Evolutionary conservation across 768 basidiomycete genomes (phyloP).

Genomic region (Termitomyces sp.): DNA sequence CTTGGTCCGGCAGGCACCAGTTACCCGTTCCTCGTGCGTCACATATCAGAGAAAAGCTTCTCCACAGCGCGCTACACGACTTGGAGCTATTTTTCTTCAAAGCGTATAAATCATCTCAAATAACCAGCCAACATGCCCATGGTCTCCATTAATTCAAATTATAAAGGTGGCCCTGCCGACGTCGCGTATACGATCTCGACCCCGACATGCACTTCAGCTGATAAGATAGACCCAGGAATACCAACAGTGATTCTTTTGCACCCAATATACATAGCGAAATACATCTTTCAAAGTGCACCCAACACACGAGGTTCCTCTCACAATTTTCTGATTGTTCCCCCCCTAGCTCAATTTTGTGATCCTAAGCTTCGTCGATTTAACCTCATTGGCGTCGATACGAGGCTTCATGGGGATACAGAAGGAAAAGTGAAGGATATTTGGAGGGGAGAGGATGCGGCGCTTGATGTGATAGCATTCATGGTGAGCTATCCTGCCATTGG

Average conservation of each 20-base stretch:
- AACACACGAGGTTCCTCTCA: not conserved
- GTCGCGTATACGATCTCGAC: slow-evolving; percentile 36
- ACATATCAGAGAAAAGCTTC: not conserved
- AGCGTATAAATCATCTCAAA: not conserved
- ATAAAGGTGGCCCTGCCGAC: slow-evolving; percentile 22
- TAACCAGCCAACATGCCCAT: slow-evolving; percentile 25
- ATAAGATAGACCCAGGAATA: slow-evolving; percentile 25
- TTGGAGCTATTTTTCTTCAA: not conserved
- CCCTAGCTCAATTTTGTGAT: slow-evolving; percentile 10
- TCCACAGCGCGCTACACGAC: not conserved
- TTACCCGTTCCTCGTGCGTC: not conserved
- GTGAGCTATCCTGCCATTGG: slow-evolving; percentile 15
- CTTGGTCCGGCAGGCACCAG: not conserved
- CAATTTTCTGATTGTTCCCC: not conserved
- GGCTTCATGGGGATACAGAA: slow-evolving; percentile 30
- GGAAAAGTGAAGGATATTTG: slow-evolving; percentile 25
- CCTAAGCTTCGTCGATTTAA: slow-evolving; percentile 33
- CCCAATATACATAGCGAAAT: slow-evolving; percentile 29
- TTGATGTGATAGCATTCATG: slow-evolving; percentile 34
- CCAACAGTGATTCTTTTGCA: slow-evolving; percentile 36
- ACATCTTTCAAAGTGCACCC: slow-evolving; percentile 29
- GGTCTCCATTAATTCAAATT: slow-evolving; percentile 23
- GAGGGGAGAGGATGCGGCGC: slow-evolving; percentile 27
- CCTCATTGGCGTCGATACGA: slow-evolving; percentile 29
- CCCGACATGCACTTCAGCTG: slow-evolving; percentile 26